Conservation (phyloP, 202 grass and related monocot genomes). For the Carex sylvatica region DNA sequence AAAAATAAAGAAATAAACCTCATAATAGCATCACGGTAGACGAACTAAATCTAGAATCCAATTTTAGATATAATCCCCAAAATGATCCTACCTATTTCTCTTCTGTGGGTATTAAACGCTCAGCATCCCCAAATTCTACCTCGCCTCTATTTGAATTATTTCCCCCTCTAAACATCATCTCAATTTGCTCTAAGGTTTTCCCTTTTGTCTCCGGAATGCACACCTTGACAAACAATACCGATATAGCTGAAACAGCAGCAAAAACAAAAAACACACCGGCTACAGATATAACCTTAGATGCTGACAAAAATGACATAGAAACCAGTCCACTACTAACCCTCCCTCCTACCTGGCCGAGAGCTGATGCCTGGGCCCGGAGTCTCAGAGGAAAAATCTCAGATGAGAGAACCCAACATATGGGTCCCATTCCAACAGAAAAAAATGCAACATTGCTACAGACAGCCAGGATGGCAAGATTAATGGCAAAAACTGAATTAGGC, state of each 20-base stretch:
- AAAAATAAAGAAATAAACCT: background rate
- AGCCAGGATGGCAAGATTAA: slow-evolving; percentile 64
- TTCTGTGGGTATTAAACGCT: slow-evolving; percentile 43
- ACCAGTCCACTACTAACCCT: slow-evolving; percentile 74
- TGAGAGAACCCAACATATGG: slow-evolving; percentile 81
- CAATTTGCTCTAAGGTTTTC: slow-evolving; percentile 84
- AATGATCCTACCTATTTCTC: slow-evolving; percentile 35
- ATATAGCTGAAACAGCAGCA: slow-evolving; percentile 44
- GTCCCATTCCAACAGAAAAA: slow-evolving; percentile 82
- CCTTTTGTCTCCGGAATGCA: slow-evolving; percentile 90
- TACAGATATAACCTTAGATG: slow-evolving; percentile 60
- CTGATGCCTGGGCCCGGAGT: slow-evolving; percentile 80
- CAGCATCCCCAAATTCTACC: slow-evolving; percentile 62
- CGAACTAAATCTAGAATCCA: background rate
- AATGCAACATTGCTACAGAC: slow-evolving; percentile 84
- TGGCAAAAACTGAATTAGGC: slow-evolving; percentile 34
- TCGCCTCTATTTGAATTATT: slow-evolving; percentile 48
- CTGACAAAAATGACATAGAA: slow-evolving; percentile 87
- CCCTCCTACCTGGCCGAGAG: slow-evolving; percentile 75
- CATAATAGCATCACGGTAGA: background rate
- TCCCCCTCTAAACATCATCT: slow-evolving; percentile 61
- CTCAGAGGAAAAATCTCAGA: slow-evolving; percentile 80
- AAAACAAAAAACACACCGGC: slow-evolving; percentile 68
- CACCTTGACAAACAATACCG: slow-evolving; percentile 59
- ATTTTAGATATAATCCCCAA: background rate